These are phyloP conservation scores for Astrothelium macrocarpum DNA, from an alignment of 495 filamentous ascomycete species.

Conservation along the genomic window DNA sequence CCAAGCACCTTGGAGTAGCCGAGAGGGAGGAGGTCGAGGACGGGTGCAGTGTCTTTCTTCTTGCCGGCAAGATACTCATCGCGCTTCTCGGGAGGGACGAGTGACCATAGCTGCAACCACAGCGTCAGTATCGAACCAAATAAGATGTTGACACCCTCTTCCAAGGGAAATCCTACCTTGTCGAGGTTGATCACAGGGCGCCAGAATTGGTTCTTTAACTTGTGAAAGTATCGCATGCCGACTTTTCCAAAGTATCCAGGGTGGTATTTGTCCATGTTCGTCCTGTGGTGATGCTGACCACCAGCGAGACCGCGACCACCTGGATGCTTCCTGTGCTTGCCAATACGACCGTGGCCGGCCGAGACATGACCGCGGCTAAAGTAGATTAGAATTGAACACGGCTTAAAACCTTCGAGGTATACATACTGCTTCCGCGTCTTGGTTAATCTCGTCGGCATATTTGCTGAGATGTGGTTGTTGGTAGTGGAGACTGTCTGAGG, in stretches of 20 bases:
- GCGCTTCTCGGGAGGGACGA: constrained; percentile 71
- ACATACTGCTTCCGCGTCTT: constrained; percentile 81
- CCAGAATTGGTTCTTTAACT: constrained; percentile 82
- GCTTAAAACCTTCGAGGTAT: constrained; percentile 15
- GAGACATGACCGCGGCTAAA: constrained; percentile 84
- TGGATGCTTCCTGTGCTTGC: constrained; percentile 88
- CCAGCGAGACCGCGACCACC: constrained; percentile 94
- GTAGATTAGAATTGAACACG: constrained; percentile 20
- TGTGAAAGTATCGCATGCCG: constrained; percentile 94
- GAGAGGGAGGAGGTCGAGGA: constrained; percentile 83
- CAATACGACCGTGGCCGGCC: constrained; percentile 84
- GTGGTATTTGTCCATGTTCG: constrained; percentile 92
- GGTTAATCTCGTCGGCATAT: constrained; percentile 71
- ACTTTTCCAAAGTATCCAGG: constrained; percentile 98
- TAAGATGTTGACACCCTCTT: constrained; percentile 5
- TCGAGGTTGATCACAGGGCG: constrained; percentile 86
- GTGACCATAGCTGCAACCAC: constrained; percentile 61
- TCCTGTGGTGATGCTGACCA: constrained; percentile 79
- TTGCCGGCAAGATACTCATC: constrained; percentile 67
- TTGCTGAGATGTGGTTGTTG: background rate
- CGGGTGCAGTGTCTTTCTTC: constrained; percentile 73
- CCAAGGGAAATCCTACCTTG: constrained; percentile 50
- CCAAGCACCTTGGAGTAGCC: constrained; percentile 91
- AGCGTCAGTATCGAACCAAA: constrained; percentile 12
- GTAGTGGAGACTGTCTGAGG: background rate